Evolutionary conservation across 31 red algal species (phyloP).

Genomic region (Porphyra umbilicalis): DNA sequence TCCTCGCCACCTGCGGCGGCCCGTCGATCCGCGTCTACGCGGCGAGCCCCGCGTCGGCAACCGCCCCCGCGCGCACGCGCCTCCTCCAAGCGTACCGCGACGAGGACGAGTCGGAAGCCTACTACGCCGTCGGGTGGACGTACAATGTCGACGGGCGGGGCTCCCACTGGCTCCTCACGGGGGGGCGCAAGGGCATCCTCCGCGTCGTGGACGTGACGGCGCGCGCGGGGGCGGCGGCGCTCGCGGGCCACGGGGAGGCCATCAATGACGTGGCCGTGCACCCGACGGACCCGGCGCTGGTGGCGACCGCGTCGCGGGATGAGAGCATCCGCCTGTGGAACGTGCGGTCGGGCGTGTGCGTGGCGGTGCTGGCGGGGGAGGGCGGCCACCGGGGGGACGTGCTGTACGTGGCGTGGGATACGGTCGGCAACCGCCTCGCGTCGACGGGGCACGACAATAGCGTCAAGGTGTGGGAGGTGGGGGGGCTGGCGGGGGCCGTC

Average conservation of each 20-base stretch:
- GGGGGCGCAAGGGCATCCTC: conserved; percentile 65
- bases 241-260: conserved; percentile 73
- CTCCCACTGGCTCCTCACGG: conserved; percentile 56
- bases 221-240: conserved; percentile 24
- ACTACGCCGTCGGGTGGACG: conserved; percentile 63
- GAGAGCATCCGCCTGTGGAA: conserved; percentile 90
- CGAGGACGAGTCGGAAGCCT: conserved; percentile 34
- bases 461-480: conserved; percentile 65
- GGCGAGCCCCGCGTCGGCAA: no score
- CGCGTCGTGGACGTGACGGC: conserved; percentile 57
- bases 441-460: conserved; percentile 85
- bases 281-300: conserved; percentile 54
- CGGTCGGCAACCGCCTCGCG: conserved; percentile 41
- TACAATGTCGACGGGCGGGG: conserved; percentile 52
- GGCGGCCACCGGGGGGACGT: conserved; percentile 84
- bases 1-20: conserved; percentile 70
- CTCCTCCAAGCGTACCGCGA: conserved; percentile 58
- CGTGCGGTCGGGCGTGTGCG: conserved; percentile 45
- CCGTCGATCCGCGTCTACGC: conserved; percentile 59
- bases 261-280: conserved; percentile 71
- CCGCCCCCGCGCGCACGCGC: conserved; percentile 16
- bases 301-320: conserved; percentile 73
- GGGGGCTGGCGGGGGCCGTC: conserved; percentile 31
- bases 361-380: conserved; percentile 78
- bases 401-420: conserved; percentile 71